A percentile compares a stretch with the other conserved stretches of the same genome.
Conservation (phyloP, 345 rosid genomes). For the Hibiscus mutabilis region DNA sequence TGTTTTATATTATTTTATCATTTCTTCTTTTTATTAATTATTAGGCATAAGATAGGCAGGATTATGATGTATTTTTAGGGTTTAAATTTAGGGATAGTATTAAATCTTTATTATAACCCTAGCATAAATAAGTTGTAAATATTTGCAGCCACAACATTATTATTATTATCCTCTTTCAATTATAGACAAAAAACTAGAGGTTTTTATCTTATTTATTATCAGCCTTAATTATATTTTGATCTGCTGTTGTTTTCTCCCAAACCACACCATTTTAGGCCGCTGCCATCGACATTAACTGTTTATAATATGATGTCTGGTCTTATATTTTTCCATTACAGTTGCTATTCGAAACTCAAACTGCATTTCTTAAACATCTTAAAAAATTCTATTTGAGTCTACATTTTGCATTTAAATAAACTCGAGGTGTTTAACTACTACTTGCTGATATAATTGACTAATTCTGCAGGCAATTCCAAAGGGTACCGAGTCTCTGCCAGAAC, state of each 20-base stretch:
- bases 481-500: constrained; percentile 18
- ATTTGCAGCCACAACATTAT: not conserved
- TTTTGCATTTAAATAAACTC: not conserved
- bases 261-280: not conserved
- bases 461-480: constrained; percentile 67
- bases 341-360: not conserved
- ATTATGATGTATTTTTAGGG: not conserved
- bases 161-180: not conserved
- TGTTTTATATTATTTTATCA: not conserved
- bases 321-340: not conserved
- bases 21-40: not conserved
- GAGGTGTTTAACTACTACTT: not conserved
- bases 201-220: not conserved
- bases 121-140: not conserved
- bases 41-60: too few species aligned
- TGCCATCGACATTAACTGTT: not conserved
- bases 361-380: not conserved
- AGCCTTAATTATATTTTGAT: not conserved
- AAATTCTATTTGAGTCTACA: not conserved
- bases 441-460: not conserved
- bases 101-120: not conserved
- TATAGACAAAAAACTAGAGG: not conserved
- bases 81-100: not conserved
- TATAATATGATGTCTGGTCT: not conserved
- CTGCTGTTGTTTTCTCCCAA: not conserved